Evolutionary conservation across 176 grass and related monocot species (phyloP).

Genomic region (Raddia guianensis): DNA sequence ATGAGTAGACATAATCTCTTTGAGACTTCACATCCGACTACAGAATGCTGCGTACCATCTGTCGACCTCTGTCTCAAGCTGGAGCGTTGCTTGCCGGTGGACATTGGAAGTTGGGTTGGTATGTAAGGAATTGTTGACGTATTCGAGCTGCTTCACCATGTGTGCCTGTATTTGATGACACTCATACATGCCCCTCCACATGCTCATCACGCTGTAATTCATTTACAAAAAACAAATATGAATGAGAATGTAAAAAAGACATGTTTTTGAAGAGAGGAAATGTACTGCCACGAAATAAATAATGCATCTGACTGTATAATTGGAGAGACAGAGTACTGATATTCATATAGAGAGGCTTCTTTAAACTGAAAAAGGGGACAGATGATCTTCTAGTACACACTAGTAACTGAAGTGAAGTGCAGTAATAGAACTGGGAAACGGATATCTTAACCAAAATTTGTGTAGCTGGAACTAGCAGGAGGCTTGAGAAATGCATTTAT

Average conservation of each 20-base stretch:
- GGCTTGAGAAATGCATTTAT: background rate
- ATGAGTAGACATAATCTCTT: constrained; percentile 84
- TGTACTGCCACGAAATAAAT: constrained; percentile 13
- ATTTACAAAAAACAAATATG: constrained; percentile 31
- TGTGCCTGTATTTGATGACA: constrained; percentile 98
- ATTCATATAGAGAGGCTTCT: background rate
- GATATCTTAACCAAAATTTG: constrained; percentile 2
- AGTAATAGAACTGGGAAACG: background rate
- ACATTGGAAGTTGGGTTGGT: constrained; percentile 78
- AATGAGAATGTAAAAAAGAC: constrained; percentile 28
- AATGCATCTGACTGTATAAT: constrained; percentile 6
- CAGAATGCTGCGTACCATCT: constrained; percentile 94
- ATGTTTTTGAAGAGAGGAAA: constrained; percentile 23
- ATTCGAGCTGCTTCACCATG: constrained; percentile 94
- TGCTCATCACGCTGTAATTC: constrained; percentile 80
- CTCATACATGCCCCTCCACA: constrained; percentile 99
- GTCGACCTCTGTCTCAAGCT: constrained; percentile 91
- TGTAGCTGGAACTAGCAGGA: background rate
- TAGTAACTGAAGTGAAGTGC: background rate
- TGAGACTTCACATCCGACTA: constrained; percentile 75
- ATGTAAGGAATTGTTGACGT: constrained; percentile 66
- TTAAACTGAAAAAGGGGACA: background rate
- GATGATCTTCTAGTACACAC: background rate
- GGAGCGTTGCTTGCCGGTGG: constrained; percentile 77
- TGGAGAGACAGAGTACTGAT: constrained; percentile 12